Evolutionary conservation across 805 yeast genomes (phyloP), one percentile per base, ranked within the genome.

Genomic region (Wickerhamiella musiphila): DNA sequence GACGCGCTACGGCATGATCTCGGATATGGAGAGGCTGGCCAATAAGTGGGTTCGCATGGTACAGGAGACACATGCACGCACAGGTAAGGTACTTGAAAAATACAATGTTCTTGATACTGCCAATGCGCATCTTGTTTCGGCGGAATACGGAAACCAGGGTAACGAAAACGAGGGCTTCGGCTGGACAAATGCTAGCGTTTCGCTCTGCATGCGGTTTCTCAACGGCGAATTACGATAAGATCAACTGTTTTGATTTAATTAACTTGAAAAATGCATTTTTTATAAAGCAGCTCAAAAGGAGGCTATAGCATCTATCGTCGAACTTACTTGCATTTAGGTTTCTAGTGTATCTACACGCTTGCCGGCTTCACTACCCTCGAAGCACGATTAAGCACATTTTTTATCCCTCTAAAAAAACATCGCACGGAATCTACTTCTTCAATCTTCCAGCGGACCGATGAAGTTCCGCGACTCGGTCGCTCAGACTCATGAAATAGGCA

Each of bases 111-210:
- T 86, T 1, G 66, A 73, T 35, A 73, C 74, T 2, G 70, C 73
- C 2, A 83, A 75, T 44, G 93, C 95, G 1, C 95, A 86, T 51
- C 68, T 73, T 40, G 95, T 90, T 16, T 82, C 76, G 40, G 96
- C 95, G 0, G 95, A 86, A 52, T 86, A 86, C 54, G 98, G 98
- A 15, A 86, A 86, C 51, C 96, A 90, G 55, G 98, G 98, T 7
- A 94, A 78, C 26, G 93, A 93, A 0, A 74, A 78, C 6, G 95
- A 90, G 56, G 98, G 98, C 1, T 86, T 86, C 54, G 98, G 96
- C 1, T 86, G 98, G 98, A 94, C 86, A 32, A 86, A 86, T 57
- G 77, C 96, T 5, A 73, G 90, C 44, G 83, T 69, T 53, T 46
- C 76, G 18, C 52, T 77, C 38, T 94, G 94, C 0, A 57, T 82